Conservation (phyloP, 2,329 filamentous ascomycete species). For the Leptographium procerum region DNA sequence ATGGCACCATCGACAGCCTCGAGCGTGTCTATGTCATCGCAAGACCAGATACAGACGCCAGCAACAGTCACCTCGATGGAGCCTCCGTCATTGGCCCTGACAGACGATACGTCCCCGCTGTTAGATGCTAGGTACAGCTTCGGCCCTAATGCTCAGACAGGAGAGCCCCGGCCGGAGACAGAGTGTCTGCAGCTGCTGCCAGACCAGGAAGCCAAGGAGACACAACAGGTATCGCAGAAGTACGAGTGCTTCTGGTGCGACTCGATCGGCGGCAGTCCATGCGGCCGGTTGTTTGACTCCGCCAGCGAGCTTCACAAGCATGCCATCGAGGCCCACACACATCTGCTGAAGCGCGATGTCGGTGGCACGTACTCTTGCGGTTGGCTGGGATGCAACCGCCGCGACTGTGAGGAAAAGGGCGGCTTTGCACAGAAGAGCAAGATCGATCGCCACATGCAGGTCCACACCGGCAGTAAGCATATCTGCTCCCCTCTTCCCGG, state of each 20-base stretch:
- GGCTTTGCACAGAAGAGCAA: conserved; percentile 51
- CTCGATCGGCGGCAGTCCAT: conserved; percentile 12
- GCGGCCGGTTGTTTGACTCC: conserved; percentile 24
- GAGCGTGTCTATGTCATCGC: conserved; percentile 4
- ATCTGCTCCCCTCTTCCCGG: neutral
- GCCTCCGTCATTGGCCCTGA: conserved; percentile 1
- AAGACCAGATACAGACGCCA: conserved; percentile 1
- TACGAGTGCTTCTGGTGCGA: conserved; percentile 20
- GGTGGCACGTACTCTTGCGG: conserved; percentile 37
- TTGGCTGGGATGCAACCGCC: conserved; percentile 46
- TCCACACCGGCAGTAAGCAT: conserved; percentile 52
- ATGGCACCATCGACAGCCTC: conserved; percentile 3
- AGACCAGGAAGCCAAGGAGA: neutral
- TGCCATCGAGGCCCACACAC: conserved; percentile 38
- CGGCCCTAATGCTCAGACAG: neutral
- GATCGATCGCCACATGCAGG: conserved; percentile 53
- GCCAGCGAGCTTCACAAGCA: conserved; percentile 44
- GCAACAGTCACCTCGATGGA: no score
- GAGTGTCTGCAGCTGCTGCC: neutral
- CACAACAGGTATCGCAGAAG: neutral
- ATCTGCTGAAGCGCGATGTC: conserved; percentile 28
- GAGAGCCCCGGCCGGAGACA: neutral
- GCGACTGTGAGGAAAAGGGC: conserved; percentile 24
- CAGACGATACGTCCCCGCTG: no score
- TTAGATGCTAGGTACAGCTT: neutral